Evolutionary conservation across 441 rosid species (phyloP).

Genomic region (Jatropha podagrica): DNA sequence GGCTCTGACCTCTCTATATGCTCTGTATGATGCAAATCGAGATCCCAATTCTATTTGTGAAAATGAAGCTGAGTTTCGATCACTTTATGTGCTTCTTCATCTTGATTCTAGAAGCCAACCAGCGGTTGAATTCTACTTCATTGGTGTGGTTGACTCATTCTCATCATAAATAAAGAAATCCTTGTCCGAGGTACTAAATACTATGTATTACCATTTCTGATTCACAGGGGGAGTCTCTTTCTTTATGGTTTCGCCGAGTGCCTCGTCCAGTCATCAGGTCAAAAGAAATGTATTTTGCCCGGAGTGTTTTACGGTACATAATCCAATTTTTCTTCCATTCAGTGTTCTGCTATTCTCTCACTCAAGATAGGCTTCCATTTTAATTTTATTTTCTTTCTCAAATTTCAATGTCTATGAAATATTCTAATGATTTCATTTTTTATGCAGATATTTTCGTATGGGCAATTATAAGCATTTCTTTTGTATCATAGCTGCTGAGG

Average conservation of each 20-base stretch:
- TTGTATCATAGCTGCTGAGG: conserved; percentile 52
- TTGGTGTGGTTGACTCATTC: conserved; percentile 12
- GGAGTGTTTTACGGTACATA: conserved; percentile 60
- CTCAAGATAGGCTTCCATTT: not conserved
- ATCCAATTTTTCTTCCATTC: not conserved
- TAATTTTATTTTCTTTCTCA: not conserved
- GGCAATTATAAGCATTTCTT: conserved; percentile 73
- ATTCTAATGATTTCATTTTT: not conserved
- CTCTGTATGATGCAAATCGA: conserved; percentile 68
- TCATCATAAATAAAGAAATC: conserved; percentile 15
- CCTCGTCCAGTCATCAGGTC: conserved; percentile 54
- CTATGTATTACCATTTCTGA: conserved; percentile 20
- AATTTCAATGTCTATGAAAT: not conserved
- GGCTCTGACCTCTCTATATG: conserved; percentile 63
- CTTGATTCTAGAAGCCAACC: conserved; percentile 58
- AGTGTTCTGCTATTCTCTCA: not conserved
- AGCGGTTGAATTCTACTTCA: conserved; percentile 46
- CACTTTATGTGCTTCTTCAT: conserved; percentile 78
- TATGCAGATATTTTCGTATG: conserved; percentile 50
- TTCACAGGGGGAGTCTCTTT: conserved; percentile 79
- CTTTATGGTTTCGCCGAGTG: conserved; percentile 68
- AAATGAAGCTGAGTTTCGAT: conserved; percentile 77
- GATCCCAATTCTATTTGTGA: conserved; percentile 29
- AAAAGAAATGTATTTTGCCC: conserved; percentile 72
- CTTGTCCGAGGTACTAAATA: conserved; percentile 3